Evolutionary conservation across 2,329 filamentous ascomycete species (phyloP), one percentile per base, ranked within the genome.

Genomic region (Juglanconis sp.): DNA sequence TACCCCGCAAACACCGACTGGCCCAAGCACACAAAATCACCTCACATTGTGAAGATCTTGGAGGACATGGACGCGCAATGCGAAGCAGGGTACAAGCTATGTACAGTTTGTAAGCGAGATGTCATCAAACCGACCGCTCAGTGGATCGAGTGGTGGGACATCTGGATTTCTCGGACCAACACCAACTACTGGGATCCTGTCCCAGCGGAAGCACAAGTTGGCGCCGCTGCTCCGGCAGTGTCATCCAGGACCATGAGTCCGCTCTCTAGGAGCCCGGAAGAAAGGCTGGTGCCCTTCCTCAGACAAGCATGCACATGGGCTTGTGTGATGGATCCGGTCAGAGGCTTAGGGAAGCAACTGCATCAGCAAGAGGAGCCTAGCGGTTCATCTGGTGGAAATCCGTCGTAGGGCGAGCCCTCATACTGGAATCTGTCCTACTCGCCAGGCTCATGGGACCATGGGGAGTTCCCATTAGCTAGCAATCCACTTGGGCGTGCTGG

Each of bases 91-190:
- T 80, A 81, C 1, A 66, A 79, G 34, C 67, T 68, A 2, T 88
- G 86, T 65, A 80, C 81, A 1, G 72, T 77, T 0, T 88, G 86
- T 66, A 65, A 71, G 31, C 77, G 78, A 34, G 68, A 69, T 8
- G 77, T 82, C 4, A 72, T 85, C 6, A 73, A 82, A 30, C 81
- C 85, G 3, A 71, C 78, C 3, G 74, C 81, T 0, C 78, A 85
- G 66, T 88, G 86, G 86, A 72, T 88, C 7, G 86, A 88, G 67
- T 88, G 86, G 82, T 84, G 81, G 69, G 76, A 81, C 60, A 66
- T 79, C 34, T 64, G 66, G 76, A 81, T 60, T 66, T 79, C 36
- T 64, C 66, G 34, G 44, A 50, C 17, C 51, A 5, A 42, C 51
- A 31, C 36, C 9, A 7, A 13, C n/a, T 40, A 34, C 15, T 6